phyloP scores from a whole-genome alignment of 495 filamentous ascomycete species.

The Neurospora sp. region DNA sequence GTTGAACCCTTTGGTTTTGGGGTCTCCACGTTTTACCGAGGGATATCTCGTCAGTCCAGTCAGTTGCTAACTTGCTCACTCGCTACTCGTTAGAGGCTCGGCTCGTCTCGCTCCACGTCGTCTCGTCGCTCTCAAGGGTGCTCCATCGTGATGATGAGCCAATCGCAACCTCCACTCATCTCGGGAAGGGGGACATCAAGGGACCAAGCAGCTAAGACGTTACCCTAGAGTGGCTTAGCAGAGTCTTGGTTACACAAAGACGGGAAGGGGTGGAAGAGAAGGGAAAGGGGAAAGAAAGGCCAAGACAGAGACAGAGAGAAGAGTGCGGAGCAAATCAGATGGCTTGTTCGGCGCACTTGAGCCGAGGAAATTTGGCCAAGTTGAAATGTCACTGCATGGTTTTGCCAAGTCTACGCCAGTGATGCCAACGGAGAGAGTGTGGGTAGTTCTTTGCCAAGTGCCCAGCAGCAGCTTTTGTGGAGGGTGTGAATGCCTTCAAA shows the following conservation, averaged over 20 bases:
- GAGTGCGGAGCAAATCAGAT: background rate
- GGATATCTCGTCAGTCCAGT: background rate
- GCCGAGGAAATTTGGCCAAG: background rate
- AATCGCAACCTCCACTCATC: background rate
- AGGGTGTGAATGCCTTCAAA: background rate
- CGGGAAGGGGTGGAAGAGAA: background rate
- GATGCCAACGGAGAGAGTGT: background rate
- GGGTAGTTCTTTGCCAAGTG: background rate
- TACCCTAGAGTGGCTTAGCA: background rate
- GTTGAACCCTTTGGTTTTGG: background rate
- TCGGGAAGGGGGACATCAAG: background rate
- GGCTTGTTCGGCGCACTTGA: background rate
- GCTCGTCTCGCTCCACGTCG: background rate
- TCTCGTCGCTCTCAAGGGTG: background rate
- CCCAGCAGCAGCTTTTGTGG: background rate
- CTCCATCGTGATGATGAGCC: background rate
- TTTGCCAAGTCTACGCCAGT: background rate
- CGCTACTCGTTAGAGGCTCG: background rate
- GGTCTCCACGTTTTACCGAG: background rate
- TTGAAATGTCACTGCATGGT: background rate
- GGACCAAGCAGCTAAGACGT: background rate
- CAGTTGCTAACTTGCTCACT: background rate
- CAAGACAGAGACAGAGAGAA: background rate
- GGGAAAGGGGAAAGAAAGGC: background rate
- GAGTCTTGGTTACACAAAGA: background rate